These are phyloP conservation scores for Phialophora expanda DNA, from an alignment of 2,329 filamentous ascomycete species.

Conservation along the genomic window DNA sequence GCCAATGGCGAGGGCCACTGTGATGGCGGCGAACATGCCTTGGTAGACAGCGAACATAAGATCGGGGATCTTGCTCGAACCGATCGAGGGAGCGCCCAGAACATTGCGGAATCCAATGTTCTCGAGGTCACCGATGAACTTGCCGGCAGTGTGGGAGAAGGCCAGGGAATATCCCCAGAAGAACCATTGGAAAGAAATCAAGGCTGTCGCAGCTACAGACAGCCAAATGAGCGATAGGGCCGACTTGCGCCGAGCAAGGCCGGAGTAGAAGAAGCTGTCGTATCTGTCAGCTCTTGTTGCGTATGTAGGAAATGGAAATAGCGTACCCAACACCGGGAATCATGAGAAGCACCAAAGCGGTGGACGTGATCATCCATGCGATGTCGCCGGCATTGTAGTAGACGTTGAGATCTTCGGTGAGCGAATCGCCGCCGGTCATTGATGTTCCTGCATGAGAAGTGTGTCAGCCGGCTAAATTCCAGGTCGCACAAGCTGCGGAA, in stretches of 20 bases:
- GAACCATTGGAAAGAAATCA: slow-evolving; percentile 91
- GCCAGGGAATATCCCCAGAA: slow-evolving; percentile 89
- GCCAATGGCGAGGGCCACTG: slow-evolving; percentile 81
- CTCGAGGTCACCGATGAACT: slow-evolving; percentile 75
- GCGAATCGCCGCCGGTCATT: slow-evolving; percentile 68
- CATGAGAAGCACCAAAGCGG: slow-evolving; percentile 86
- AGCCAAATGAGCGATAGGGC: slow-evolving; percentile 85
- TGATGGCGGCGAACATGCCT: slow-evolving; percentile 70
- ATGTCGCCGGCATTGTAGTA: slow-evolving; percentile 87
- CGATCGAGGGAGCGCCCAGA: slow-evolving; percentile 75
- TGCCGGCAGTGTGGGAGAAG: slow-evolving; percentile 77
- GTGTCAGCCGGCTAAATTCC: slow-evolving; percentile 45
- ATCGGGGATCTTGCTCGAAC: slow-evolving; percentile 75
- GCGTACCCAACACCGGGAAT: slow-evolving; percentile 80
- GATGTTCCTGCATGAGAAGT: slow-evolving; percentile 54
- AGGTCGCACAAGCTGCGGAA: not conserved
- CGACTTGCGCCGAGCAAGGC: slow-evolving; percentile 85
- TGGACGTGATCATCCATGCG: slow-evolving; percentile 76
- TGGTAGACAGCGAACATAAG: slow-evolving; percentile 84
- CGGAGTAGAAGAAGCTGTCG: slow-evolving; percentile 85
- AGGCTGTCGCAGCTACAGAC: slow-evolving; percentile 77
- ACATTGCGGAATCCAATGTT: slow-evolving; percentile 82
- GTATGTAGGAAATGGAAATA: not conserved
- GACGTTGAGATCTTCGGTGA: slow-evolving; percentile 75
- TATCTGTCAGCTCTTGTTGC: slow-evolving; percentile 24